Conservation (phyloP, 805 yeast species). For the Lachancea dasiensis region DNA sequence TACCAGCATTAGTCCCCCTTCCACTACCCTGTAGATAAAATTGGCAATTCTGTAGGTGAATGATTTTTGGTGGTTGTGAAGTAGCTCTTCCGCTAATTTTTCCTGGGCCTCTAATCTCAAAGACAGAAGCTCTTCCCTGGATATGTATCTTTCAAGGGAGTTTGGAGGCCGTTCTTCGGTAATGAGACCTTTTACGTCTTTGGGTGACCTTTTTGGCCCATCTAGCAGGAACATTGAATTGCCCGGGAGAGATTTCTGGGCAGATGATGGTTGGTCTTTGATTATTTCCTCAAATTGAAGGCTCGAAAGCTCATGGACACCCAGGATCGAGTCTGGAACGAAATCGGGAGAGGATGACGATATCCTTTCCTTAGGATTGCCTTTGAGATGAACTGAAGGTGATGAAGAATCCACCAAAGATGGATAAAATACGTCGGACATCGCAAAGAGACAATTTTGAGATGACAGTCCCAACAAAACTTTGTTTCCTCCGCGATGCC, state of each 20-base stretch:
- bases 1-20: slow-evolving; percentile 36
- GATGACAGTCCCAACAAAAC: slow-evolving; percentile 64
- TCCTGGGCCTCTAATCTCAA: slow-evolving; percentile 24
- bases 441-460: slow-evolving; percentile 75
- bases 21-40: slow-evolving; percentile 33
- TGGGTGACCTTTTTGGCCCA: slow-evolving; percentile 1
- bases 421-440: slow-evolving; percentile 74
- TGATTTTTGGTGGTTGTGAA: slow-evolving; percentile 14
- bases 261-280: slow-evolving; percentile 7
- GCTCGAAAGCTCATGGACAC: slow-evolving; percentile 39
- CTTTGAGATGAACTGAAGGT: slow-evolving; percentile 53
- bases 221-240: slow-evolving; percentile 9
- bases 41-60: slow-evolving; percentile 21
- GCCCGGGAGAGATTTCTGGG: slow-evolving; percentile 14
- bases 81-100: slow-evolving; percentile 22
- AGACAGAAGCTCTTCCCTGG: slow-evolving; percentile 24
- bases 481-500: slow-evolving; percentile 33
- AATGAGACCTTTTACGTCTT: slow-evolving; percentile 1
- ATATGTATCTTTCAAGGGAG: slow-evolving; percentile 21
- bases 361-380: slow-evolving; percentile 42
- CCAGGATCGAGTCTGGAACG: slow-evolving; percentile 40
- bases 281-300: slow-evolving; percentile 16
- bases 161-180: slow-evolving; percentile 8
- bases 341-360: slow-evolving; percentile 35
- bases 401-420: slow-evolving; percentile 79